Evolutionary conservation across 2,329 filamentous ascomycete species (phyloP).

Genomic region (Purpureocillium lavendulum): DNA sequence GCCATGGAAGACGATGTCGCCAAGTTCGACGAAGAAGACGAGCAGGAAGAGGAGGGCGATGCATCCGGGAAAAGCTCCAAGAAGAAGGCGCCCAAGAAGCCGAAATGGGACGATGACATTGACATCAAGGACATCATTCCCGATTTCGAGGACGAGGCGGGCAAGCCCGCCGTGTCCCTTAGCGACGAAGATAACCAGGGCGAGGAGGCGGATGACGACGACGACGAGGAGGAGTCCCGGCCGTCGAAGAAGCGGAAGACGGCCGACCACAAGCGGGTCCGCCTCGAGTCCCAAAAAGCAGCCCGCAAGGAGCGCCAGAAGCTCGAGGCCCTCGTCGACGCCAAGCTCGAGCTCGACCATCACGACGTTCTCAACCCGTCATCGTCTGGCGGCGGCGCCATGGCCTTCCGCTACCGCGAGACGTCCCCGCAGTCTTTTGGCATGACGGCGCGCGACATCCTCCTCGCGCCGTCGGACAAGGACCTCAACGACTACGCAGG

Average conservation of each 20-base stretch:
- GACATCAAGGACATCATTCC: slow-evolving; percentile 90
- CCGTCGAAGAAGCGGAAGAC: slow-evolving; percentile 52
- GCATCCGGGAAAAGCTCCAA: too few species aligned
- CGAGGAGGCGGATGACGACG: slow-evolving; percentile 26
- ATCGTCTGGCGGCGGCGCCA: slow-evolving; percentile 24
- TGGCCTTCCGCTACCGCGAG: slow-evolving; percentile 80
- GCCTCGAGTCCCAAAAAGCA: slow-evolving; percentile 53
- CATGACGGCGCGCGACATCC: slow-evolving; percentile 80
- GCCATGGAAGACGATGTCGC: slow-evolving; percentile 62
- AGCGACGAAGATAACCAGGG: slow-evolving; percentile 33
- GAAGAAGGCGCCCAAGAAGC: slow-evolving; percentile 43
- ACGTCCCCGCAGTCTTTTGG: slow-evolving; percentile 87
- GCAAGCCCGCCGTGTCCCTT: slow-evolving; percentile 43
- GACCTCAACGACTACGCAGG: slow-evolving; percentile 86
- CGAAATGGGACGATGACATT: slow-evolving; percentile 91
- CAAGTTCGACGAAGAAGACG: slow-evolving; percentile 54
- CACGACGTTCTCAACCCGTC: slow-evolving; percentile 47
- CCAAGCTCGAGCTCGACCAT: slow-evolving; percentile 66
- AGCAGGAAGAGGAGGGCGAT: slow-evolving; percentile 52
- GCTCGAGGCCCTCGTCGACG: slow-evolving; percentile 80
- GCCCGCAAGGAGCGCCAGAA: slow-evolving; percentile 74
- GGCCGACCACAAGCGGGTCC: slow-evolving; percentile 52
- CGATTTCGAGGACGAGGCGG: slow-evolving; percentile 66
- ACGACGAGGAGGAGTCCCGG: slow-evolving; percentile 33
- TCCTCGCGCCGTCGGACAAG: slow-evolving; percentile 76